Evolutionary conservation across 2,329 filamentous ascomycete genomes (phyloP), one percentile per base, ranked within the genome.

Genomic region (Nothophaeocryptopus gaeumannii): DNA sequence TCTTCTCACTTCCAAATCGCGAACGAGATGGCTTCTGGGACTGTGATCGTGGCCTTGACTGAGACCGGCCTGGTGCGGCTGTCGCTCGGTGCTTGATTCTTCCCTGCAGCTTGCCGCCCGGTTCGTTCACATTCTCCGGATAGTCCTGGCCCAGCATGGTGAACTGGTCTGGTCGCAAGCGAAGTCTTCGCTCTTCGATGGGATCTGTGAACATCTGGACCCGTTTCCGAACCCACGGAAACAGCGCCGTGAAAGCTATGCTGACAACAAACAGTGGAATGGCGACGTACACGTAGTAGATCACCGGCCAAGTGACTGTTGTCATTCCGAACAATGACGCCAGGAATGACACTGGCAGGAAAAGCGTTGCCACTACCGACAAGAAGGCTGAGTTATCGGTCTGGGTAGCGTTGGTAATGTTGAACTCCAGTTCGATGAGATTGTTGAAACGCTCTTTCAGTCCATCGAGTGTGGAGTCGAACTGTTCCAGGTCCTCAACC

Each of bases 381-480:
- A 70, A 57, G 47, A 68, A 70, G 8, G 56, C 58, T 14, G 62
- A 59, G 45, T 68, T 63, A 43, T 69, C 66, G 16, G 65, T 61
- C 47, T 69, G 66, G 8, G 62, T 62, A 2, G 66, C 63, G 41
- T 65, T 69, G 39, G 65, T 62, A 37, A 69, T 68, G 53, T 69
- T 70, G 63, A 70, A 69, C 39, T 70, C 67, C n/a, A 70, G 63
- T 39, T 68, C 67, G 43, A 70, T 67, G 11, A 70, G 56, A 45
- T 70, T 70, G 61, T 65, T 67, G 56, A 69, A 69, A 32, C 66
- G 64, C 47, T 70, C 67, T 51, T 67, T 68, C 11, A 68, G 52
- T 3, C 60, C 58, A 35, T 68, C 64, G 26, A 70, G 56, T 2
- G 64, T 62, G 32, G 59, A 58, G 35, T 67, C 63, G 47, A 62